Evolutionary conservation across 768 basidiomycete species (phyloP).

Genomic region (Termitomyces sp.): DNA sequence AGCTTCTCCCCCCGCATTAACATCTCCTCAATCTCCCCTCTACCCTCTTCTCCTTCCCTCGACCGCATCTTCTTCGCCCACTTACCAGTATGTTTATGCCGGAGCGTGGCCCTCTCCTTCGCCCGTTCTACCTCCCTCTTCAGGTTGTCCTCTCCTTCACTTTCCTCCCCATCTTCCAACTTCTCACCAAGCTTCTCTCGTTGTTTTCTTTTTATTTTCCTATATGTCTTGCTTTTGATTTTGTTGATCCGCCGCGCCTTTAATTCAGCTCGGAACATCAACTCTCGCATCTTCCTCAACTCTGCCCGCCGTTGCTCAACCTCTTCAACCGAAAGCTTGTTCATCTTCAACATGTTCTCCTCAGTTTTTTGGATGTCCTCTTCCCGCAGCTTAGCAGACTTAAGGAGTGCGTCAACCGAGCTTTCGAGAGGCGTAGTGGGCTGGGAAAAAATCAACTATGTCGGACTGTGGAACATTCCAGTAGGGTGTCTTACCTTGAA

Average conservation of each 20-base stretch:
- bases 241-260: constrained; percentile 88
- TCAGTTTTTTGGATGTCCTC: constrained; percentile 75
- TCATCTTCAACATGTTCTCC: constrained; percentile 65
- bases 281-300: constrained; percentile 83
- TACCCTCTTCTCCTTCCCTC: constrained; percentile 47
- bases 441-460: constrained; percentile 26
- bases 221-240: constrained; percentile 94
- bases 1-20: constrained; percentile 76
- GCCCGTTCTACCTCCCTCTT: constrained; percentile 79
- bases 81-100: constrained; percentile 84
- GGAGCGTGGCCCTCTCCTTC: constrained; percentile 81
- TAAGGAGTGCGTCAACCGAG: constrained; percentile 75
- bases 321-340: constrained; percentile 81
- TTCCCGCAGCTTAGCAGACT: constrained; percentile 77
- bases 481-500: constrained; percentile 55
- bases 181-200: constrained; percentile 53
- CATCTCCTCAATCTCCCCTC: constrained; percentile 79
- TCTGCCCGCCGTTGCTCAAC: constrained; percentile 76
- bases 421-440: constrained; percentile 83
- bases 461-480: neutral
- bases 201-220: constrained; percentile 78
- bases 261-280: constrained; percentile 88
- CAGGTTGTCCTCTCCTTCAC: constrained; percentile 50
- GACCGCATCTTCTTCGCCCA: constrained; percentile 77
- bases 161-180: constrained; percentile 38